Conservation (phyloP, 1,139 yeast genomes). For the Magnusiomyces fungicola region DNA sequence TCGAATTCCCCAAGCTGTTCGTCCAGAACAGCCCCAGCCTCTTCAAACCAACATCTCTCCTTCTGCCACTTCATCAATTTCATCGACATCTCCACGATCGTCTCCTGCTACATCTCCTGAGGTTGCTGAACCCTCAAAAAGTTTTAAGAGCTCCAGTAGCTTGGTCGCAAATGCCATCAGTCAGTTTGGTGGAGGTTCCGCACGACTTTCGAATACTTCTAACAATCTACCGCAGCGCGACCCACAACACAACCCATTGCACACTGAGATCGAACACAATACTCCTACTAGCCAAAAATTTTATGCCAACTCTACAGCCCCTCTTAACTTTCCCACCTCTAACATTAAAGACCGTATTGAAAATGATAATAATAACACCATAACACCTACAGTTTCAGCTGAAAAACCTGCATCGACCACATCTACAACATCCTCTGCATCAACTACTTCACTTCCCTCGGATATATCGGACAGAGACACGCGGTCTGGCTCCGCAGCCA, state of each 20-base stretch:
- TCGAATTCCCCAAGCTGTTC: not conserved
- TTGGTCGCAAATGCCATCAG: not conserved
- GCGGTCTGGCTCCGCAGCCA: conserved; percentile 1
- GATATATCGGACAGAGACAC: not conserved
- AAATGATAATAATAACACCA: not conserved
- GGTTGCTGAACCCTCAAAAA: not conserved
- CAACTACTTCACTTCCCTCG: not conserved
- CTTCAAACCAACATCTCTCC: not conserved
- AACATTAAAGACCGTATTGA: not conserved
- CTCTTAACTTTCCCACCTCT: no score
- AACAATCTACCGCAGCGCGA: not conserved
- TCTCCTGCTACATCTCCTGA: not conserved
- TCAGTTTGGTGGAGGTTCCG: not conserved
- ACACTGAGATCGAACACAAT: not conserved
- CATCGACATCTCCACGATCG: not conserved
- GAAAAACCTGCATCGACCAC: not conserved
- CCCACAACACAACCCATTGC: not conserved
- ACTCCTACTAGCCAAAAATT: no score
- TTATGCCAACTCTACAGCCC: no score
- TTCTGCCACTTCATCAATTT: not conserved
- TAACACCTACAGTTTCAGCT: not conserved
- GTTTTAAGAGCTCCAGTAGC: not conserved
- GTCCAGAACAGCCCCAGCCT: not conserved
- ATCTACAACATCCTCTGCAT: not conserved
- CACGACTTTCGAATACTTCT: not conserved